Conservation (phyloP, 208 protist genomes). For the Wallacemonas sp. region DNA sequence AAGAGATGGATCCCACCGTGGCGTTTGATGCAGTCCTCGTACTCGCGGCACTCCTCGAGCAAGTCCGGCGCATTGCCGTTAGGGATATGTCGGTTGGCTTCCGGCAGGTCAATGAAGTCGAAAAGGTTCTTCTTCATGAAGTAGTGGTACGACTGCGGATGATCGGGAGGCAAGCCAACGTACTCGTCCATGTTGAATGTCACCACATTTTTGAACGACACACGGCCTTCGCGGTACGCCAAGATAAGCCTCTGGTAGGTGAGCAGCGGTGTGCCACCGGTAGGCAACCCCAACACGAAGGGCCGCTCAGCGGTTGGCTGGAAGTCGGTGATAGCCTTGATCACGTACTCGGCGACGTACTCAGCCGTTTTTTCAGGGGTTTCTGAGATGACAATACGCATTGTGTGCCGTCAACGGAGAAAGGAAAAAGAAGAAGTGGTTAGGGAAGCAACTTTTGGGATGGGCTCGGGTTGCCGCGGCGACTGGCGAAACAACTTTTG, state of each 20-base stretch:
- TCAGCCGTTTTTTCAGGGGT: slow-evolving; percentile 62
- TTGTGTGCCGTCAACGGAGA: slow-evolving; percentile 16
- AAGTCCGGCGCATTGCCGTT: slow-evolving; percentile 92
- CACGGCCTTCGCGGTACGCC: slow-evolving; percentile 72
- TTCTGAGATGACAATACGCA: slow-evolving; percentile 92
- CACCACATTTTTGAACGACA: slow-evolving; percentile 92
- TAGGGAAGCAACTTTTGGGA: no score
- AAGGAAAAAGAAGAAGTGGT: slow-evolving; percentile 1
- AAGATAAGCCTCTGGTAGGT: slow-evolving; percentile 92
- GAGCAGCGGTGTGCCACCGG: slow-evolving; percentile 81
- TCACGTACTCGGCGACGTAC: slow-evolving; percentile 84
- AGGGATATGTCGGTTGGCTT: slow-evolving; percentile 91
- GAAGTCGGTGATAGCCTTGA: slow-evolving; percentile 87
- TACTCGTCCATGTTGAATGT: slow-evolving; percentile 98
- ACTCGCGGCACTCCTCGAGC: slow-evolving; percentile 85
- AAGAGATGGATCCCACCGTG: slow-evolving; percentile 94
- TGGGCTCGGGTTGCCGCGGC: no score
- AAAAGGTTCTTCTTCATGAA: slow-evolving; percentile 97
- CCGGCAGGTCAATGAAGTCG: slow-evolving; percentile 91
- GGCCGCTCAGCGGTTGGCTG: slow-evolving; percentile 64
- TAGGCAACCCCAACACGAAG: slow-evolving; percentile 94
- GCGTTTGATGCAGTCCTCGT: slow-evolving; percentile 91
- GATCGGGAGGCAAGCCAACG: slow-evolving; percentile 81
- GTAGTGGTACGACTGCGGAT: slow-evolving; percentile 94
- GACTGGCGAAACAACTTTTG: no score